Percentiles rank a stretch among this genome's conserved stretches.
These are phyloP conservation scores for Gonium pectorale DNA, from an alignment of 139 green algal genomes.

Conservation along the genomic window DNA sequence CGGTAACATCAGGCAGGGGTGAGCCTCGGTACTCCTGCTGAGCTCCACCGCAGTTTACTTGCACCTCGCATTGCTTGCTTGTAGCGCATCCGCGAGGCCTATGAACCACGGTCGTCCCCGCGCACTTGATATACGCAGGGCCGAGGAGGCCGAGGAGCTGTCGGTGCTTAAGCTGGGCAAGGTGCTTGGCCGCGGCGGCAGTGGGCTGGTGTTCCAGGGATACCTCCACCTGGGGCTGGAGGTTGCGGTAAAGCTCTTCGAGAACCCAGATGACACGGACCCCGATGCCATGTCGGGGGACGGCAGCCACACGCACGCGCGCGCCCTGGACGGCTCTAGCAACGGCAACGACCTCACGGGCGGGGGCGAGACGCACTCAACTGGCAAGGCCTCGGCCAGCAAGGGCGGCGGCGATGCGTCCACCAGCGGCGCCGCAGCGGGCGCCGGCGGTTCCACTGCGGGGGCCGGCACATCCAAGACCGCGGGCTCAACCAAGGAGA, in stretches of 20 bases:
- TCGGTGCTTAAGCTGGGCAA: slow-evolving; percentile 36
- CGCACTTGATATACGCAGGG: no score
- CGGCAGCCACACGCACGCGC: neutral
- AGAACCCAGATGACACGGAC: slow-evolving; percentile 43
- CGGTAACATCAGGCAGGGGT: no score
- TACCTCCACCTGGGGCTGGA: slow-evolving; percentile 42
- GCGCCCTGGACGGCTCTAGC: neutral
- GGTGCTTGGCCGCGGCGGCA: slow-evolving; percentile 38
- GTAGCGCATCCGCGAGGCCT: no score
- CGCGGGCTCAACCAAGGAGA: neutral
- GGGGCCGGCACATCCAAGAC: neutral
- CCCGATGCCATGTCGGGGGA: neutral
- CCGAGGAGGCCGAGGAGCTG: slow-evolving; percentile 38
- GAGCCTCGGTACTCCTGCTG: no score
- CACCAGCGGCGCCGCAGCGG: no score
- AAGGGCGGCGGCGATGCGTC: no score
- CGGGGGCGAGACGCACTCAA: no score
- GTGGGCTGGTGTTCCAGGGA: slow-evolving; percentile 44
- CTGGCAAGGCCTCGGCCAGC: no score
- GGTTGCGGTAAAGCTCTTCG: slow-evolving; percentile 44
- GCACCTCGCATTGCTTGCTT: no score
- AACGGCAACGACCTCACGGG: neutral
- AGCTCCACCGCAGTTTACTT: no score
- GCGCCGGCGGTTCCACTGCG: neutral
- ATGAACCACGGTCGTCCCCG: no score